Evolutionary conservation across 768 basidiomycete species (phyloP), one percentile per base, ranked within the genome.

Genomic region (Rhizopogon roseolus): DNA sequence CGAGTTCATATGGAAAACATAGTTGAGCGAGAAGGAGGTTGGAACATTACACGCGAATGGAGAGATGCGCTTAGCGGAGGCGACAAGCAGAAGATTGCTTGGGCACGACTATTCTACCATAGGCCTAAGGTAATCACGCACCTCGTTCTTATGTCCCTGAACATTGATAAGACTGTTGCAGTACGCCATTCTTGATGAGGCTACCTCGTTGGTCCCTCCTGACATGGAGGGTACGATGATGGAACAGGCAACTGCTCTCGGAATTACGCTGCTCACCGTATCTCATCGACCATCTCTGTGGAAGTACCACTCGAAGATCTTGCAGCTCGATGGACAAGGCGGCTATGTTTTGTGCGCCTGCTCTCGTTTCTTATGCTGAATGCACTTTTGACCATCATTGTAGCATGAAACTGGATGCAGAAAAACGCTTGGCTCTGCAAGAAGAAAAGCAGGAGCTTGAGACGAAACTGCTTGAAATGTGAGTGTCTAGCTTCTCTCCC

Each of bases 171-270:
- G 28, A 28, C 39, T n/a, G 54, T 28, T 22, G 14, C 61, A 95
- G 93, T 98, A 96, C 61, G 96, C 95, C 10, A 93, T 98, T 54
- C 76, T 98, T 45, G 96, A 99, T 62, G 96, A 99, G 66, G 95
- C 95, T 50, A 98, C 96, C 4, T 93, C 90, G 16, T 85, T 95
- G 4, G 95, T 99, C 7, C 94, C 94, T 3, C 81, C 87, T 5
- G 92, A 95, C 50, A 86, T 95, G 68, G 96, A 98, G 72, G 92
- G 88, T 49, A 74, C 80, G 71, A 95, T 98, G 93, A 98, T 96
- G 85, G 90, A 93, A 64, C 81, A 90, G 61, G 95, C 94, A 2
- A 89, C 90, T 0, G 74, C 78, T 49, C 76, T 97, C 27, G 90
- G 88, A 1, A 98, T 98, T 62, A 98, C 95, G 0, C 78, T 98